Evolutionary conservation across 495 filamentous ascomycete species (phyloP).

Genomic region (Lasiosphaeris hirsuta): DNA sequence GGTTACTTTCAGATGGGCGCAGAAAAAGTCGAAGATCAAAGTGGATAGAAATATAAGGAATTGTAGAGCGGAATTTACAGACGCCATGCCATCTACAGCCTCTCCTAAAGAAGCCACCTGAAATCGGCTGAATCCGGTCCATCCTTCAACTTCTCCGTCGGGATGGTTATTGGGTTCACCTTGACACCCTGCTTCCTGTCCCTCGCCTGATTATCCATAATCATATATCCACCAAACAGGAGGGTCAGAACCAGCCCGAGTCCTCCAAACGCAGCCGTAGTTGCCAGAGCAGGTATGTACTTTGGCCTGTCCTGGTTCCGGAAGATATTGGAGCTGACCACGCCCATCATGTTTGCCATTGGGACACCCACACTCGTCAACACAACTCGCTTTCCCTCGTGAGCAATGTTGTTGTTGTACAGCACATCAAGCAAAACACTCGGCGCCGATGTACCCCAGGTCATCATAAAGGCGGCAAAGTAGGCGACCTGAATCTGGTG

Average conservation of each 20-base stretch:
- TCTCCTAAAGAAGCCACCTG: constrained; percentile 66
- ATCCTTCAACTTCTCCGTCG: constrained; percentile 65
- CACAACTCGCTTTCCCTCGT: constrained; percentile 68
- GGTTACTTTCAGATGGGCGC: too few relatives aligned
- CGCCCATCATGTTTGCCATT: constrained; percentile 73
- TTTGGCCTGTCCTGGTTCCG: constrained; percentile 64
- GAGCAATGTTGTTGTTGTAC: constrained; percentile 80
- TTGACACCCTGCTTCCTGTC: constrained; percentile 59
- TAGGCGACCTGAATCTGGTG: constrained; percentile 62
- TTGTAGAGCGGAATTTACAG: too few relatives aligned
- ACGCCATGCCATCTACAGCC: too few relatives aligned
- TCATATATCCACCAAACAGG: constrained; percentile 63
- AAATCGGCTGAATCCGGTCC: constrained; percentile 63
- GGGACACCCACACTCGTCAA: constrained; percentile 73
- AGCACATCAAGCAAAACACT: constrained; percentile 56
- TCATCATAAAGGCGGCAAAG: constrained; percentile 81
- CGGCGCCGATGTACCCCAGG: constrained; percentile 62
- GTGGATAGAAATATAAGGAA: too few relatives aligned
- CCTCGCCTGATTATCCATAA: constrained; percentile 63
- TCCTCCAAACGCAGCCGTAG: constrained; percentile 69
- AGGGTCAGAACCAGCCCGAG: constrained; percentile 56
- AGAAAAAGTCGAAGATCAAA: too few relatives aligned
- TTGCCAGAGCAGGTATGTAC: constrained; percentile 70
- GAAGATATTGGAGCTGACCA: constrained; percentile 76
- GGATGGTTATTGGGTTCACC: constrained; percentile 61